Base-by-base conservation (phyloP, 768 basidiomycete species). In the Lactifluus subvellereus region DNA sequence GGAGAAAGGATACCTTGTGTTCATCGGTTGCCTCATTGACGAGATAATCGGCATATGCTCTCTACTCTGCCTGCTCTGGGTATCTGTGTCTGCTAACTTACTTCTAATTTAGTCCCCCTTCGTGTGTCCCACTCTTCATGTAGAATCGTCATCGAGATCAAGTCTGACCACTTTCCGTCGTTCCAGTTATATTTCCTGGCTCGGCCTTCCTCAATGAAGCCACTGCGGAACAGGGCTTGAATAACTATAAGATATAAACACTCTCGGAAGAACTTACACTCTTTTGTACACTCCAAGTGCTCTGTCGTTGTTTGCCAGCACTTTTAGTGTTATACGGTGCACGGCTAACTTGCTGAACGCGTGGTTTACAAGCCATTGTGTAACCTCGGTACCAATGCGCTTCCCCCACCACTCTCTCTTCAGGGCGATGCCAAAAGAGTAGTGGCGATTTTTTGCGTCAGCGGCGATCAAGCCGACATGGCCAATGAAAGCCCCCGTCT, bases 361-460 rank as follows among this genome's bases (percentile, higher is more conserved):
- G 37, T 64, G 45, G 54, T 43, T 54, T n/a, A 64, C 62, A 33
- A 60, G 53, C 57, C 57, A 66, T 11, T 37, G 43, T 7, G 62
- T 56, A 40, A 64, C 38, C 50, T 66, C 66, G 33, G 66, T 66
- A 11, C 66, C 66, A 13, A 59, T 55, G 4, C 65, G 62, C 40
- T 55, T 63, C 20, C 62, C 66, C 62, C 58, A 60, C 66, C 54
- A 59, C 58, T 60, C 62, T 16, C 38, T 57, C 43, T 50, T 47
- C 14, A 66, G 53, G 52, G 65, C 49, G 50, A 66, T 59, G 10
- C 51, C 43, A 8, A 66, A 42, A 18, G 49, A 53, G 30, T 49
- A 63, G 43, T 47, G 45, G 3, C 37, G 66, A 20, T 56, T 37
- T 37, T 33, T 47, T 4, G 54, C 14, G 27, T 33, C 62, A 3